Evolutionary conservation across 78 protist species (phyloP).

Genomic region (Dictyostelium firmibasis): DNA sequence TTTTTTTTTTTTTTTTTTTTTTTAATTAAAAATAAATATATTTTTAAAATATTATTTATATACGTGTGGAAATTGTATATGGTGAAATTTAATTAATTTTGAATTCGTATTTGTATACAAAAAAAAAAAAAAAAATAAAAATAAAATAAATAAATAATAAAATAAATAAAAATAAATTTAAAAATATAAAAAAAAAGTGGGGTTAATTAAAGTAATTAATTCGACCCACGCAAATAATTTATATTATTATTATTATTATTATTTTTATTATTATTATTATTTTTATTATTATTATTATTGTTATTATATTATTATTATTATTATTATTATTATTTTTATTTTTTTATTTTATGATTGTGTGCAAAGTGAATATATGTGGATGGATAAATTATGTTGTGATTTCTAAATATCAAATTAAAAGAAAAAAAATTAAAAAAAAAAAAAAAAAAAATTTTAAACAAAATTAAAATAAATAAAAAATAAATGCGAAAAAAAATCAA

Average conservation of each 20-base stretch:
- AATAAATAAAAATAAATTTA: too few relatives aligned
- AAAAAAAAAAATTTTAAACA: not conserved
- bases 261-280: not conserved
- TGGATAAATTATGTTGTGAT: not conserved
- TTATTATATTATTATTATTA: too few relatives aligned
- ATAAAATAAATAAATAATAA: too few relatives aligned
- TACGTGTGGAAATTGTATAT: not conserved
- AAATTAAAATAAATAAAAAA: not conserved
- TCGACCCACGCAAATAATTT: not conserved
- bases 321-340: too few relatives aligned
- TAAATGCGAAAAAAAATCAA: not conserved
- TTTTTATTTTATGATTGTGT: not conserved
- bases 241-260: too few relatives aligned
- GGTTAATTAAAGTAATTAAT: not conserved
- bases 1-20: not conserved
- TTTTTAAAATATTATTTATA: too few relatives aligned
- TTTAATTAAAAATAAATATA: too few relatives aligned
- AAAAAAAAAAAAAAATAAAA: too few relatives aligned
- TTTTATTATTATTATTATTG: too few relatives aligned
- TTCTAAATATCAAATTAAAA: not conserved
- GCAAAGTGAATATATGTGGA: not conserved
- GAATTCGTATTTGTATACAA: not conserved
- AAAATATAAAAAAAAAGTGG: not conserved
- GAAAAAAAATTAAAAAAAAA: too few relatives aligned
- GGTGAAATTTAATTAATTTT: not conserved